Percentiles rank a stretch among this genome's conserved stretches.
phyloP scores from a whole-genome alignment of 2,329 filamentous ascomycete genomes.

The Ceratocystis huliohia region DNA sequence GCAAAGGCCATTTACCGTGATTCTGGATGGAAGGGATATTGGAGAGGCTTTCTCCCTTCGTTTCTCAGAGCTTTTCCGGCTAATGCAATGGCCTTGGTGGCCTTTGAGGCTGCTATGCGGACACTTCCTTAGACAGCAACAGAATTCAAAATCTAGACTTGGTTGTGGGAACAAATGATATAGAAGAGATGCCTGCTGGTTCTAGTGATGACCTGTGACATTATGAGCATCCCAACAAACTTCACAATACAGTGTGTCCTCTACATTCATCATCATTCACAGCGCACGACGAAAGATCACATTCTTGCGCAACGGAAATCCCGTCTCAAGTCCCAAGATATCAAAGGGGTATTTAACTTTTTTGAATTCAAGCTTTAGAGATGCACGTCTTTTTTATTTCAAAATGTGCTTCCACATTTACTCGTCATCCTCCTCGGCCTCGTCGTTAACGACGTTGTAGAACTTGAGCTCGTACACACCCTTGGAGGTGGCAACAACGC shows the following conservation, averaged over 20 bases:
- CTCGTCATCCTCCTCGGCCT: slow-evolving; percentile 95
- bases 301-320: too few relatives aligned
- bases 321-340: slow-evolving; percentile 1
- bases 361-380: slow-evolving; percentile 16
- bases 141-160: background rate
- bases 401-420: slow-evolving; percentile 41
- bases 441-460: slow-evolving; percentile 99
- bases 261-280: too few relatives aligned
- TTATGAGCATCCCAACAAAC: background rate
- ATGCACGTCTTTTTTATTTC: slow-evolving; percentile 14
- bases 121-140: slow-evolving; percentile 33
- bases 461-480: slow-evolving; percentile 99
- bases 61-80: slow-evolving; percentile 90
- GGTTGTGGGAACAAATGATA: too few relatives aligned
- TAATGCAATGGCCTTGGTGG: slow-evolving; percentile 84
- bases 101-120: slow-evolving; percentile 86
- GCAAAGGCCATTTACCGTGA: slow-evolving; percentile 65
- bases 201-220: background rate
- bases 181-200: too few relatives aligned
- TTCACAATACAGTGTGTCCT: background rate
- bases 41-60: slow-evolving; percentile 86
- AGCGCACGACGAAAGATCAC: background rate
- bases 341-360: slow-evolving; percentile 20
- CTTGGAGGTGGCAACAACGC: slow-evolving; percentile 94
- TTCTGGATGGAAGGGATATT: slow-evolving; percentile 67